Conservation (phyloP, 495 filamentous ascomycete genomes). For the Daldinia concentrica region DNA sequence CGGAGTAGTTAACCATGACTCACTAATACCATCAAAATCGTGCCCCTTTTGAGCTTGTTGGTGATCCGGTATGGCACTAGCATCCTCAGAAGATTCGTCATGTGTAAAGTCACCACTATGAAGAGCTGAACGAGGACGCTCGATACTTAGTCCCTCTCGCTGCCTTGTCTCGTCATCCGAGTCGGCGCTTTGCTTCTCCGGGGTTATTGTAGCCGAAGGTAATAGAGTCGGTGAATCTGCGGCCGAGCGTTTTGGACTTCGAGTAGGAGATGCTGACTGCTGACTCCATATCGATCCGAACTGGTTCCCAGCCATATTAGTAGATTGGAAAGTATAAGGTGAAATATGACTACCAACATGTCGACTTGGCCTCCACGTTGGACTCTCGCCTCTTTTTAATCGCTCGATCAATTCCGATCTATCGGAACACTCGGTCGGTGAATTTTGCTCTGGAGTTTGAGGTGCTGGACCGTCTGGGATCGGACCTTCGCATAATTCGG, state of each 20-base stretch:
- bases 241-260: constrained; percentile 50
- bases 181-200: constrained; percentile 50
- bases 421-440: constrained; percentile 55
- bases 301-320: constrained; percentile 41
- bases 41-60: constrained; percentile 19
- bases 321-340: constrained; percentile 3
- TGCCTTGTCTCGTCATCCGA: constrained; percentile 44
- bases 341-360: constrained; percentile 57
- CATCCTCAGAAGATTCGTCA: constrained; percentile 50
- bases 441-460: constrained; percentile 44
- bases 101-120: constrained; percentile 90
- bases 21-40: constrained; percentile 19
- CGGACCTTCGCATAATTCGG: constrained; percentile 66
- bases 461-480: constrained; percentile 54
- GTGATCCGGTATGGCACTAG: constrained; percentile 10
- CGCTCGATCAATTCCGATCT: constrained; percentile 84
- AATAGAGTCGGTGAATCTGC: constrained; percentile 48
- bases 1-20: constrained; percentile 56
- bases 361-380: constrained; percentile 74
- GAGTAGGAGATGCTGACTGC: constrained; percentile 45
- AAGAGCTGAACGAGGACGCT: constrained; percentile 85
- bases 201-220: constrained; percentile 54
- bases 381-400: constrained; percentile 81
- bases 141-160: constrained; percentile 68
- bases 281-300: constrained; percentile 53